Evolutionary conservation across 2,329 filamentous ascomycete genomes (phyloP).

Genomic region (Ophiocordyceps camponoti-leonardi): DNA sequence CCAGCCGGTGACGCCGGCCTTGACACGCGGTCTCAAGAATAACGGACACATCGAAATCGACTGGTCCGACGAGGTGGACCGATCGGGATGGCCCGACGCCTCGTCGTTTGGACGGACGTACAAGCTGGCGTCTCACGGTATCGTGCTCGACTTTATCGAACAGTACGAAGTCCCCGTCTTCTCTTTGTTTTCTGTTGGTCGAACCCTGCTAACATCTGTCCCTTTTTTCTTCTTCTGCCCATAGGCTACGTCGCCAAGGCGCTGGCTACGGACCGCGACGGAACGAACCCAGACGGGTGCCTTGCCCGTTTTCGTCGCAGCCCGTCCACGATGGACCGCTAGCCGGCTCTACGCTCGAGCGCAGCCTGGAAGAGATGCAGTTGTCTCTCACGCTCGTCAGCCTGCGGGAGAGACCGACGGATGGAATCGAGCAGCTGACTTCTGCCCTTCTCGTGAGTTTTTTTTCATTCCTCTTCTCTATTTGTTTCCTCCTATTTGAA

Average conservation of each 20-base stretch:
- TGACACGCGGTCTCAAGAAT: slow-evolving; percentile 49
- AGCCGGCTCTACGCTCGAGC: slow-evolving; percentile 19
- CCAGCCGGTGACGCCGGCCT: slow-evolving; percentile 30
- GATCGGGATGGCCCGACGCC: slow-evolving; percentile 38
- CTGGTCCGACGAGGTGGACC: slow-evolving; percentile 37
- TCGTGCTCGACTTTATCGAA: slow-evolving; percentile 58
- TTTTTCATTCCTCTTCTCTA: background rate
- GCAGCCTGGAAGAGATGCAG: slow-evolving; percentile 44
- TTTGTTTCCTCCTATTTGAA: too few relatives aligned
- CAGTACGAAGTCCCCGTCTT: slow-evolving; percentile 23
- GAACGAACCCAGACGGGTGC: slow-evolving; percentile 13
- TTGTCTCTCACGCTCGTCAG: slow-evolving; percentile 46
- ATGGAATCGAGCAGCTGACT: slow-evolving; percentile 35
- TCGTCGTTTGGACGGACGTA: slow-evolving; percentile 47
- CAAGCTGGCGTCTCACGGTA: slow-evolving; percentile 43
- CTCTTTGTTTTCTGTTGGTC: too few relatives aligned
- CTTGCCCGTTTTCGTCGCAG: slow-evolving; percentile 9
- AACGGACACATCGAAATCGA: slow-evolving; percentile 58
- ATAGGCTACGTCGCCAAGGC: slow-evolving; percentile 18
- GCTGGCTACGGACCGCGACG: slow-evolving; percentile 18
- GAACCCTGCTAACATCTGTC: too few relatives aligned
- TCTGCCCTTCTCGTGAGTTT: slow-evolving; percentile 44
- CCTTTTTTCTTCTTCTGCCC: too few relatives aligned
- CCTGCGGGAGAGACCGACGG: slow-evolving; percentile 31
- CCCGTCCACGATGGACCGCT: slow-evolving; percentile 6